Conservation (phyloP, 2,329 filamentous ascomycete genomes). For the Phialemoniopsis sp. region DNA sequence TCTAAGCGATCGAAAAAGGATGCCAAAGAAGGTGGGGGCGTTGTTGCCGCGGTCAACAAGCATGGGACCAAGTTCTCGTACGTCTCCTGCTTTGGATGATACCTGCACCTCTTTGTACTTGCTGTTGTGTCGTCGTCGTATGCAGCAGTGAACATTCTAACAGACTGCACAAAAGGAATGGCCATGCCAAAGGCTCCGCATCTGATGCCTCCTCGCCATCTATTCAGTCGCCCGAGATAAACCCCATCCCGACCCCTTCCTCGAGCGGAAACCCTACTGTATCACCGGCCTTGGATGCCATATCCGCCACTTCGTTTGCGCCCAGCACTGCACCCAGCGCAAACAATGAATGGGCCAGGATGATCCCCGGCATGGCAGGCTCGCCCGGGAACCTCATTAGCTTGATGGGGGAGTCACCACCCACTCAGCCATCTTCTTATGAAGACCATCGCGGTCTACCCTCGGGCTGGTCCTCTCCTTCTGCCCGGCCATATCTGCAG, state of each 20-base stretch:
- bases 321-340: constrained; percentile 42
- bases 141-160: too few species aligned
- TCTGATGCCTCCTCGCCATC: constrained; percentile 36
- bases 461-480: constrained; percentile 37
- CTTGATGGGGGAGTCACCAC: constrained; percentile 47
- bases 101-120: too few species aligned
- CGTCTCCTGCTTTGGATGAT: constrained; percentile 23
- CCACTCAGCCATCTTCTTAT: constrained; percentile 48
- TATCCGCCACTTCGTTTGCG: constrained; percentile 44
- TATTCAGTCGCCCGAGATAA: constrained; percentile 40
- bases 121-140: too few species aligned
- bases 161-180: constrained; percentile 16
- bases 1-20: constrained; percentile 51
- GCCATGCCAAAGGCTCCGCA: constrained; percentile 24
- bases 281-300: constrained; percentile 43
- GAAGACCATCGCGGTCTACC: constrained; percentile 39
- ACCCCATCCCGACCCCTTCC: constrained; percentile 29
- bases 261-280: constrained; percentile 35
- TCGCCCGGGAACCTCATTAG: constrained; percentile 51
- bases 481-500: constrained; percentile 35
- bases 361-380: constrained; percentile 34
- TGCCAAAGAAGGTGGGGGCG: constrained; percentile 49
- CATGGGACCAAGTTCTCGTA: constrained; percentile 49
- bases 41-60: constrained; percentile 49
- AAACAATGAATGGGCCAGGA: constrained; percentile 34